These are phyloP conservation scores for Ganoderma lucidum DNA, from an alignment of 1,284 basidiomycete genomes.

Conservation along the genomic window DNA sequence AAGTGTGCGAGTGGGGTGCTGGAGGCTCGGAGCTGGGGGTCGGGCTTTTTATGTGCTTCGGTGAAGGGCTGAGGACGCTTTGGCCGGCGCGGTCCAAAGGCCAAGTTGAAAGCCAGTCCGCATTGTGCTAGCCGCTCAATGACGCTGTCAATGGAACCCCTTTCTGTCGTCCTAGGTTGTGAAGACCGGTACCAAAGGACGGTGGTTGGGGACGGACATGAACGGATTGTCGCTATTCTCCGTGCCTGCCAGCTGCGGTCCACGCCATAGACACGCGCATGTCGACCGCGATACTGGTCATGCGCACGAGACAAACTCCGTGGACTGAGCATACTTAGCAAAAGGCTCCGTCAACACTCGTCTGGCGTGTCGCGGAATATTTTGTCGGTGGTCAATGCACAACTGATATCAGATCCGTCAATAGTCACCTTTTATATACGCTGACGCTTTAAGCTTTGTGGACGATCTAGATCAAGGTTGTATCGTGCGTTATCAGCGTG, in stretches of 20 bases:
- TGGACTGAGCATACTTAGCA: background rate
- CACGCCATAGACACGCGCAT: background rate
- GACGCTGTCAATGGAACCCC: background rate
- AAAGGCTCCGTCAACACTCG: background rate
- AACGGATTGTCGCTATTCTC: background rate
- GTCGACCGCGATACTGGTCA: background rate
- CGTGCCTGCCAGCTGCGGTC: background rate
- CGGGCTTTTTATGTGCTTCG: background rate
- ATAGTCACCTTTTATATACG: too few relatives aligned
- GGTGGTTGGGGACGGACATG: background rate
- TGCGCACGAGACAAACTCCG: background rate
- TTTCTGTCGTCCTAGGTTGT: conserved; percentile 6
- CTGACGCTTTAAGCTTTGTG: background rate
- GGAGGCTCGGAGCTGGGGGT: background rate
- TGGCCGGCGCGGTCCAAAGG: conserved; percentile 7
- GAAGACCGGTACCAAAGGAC: background rate
- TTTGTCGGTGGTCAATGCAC: background rate
- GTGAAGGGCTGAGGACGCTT: conserved; percentile 8
- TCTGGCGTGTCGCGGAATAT: background rate
- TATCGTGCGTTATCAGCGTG: background rate
- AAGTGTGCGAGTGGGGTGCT: background rate
- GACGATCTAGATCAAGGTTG: background rate
- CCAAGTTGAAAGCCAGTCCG: background rate
- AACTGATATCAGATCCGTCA: too few relatives aligned
- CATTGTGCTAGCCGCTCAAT: conserved; percentile 8